Evolutionary conservation across 2,329 filamentous ascomycete genomes (phyloP), one percentile per base, ranked within the genome.

Genomic region (Fusarium sp.): DNA sequence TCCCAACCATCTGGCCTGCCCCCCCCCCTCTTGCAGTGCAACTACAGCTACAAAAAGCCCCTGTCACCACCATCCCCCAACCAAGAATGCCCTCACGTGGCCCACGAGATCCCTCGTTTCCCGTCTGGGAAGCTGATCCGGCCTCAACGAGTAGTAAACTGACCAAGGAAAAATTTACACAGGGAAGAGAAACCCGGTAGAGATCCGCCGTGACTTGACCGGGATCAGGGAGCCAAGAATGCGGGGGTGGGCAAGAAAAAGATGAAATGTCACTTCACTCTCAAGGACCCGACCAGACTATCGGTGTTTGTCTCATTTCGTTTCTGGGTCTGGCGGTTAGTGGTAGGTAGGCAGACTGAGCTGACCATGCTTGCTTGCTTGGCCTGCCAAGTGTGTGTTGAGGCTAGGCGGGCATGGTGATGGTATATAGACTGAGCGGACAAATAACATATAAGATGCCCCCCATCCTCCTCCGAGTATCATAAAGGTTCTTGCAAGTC

Each of bases 81-180:
- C 44, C 44, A 47, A 27, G 41, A 59, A 33, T 33, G 8, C 43
- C 49, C 61, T 63, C 60, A 64, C 60, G 61, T 64, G 61, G 56
- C 60, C 57, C 47, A 52, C 49, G 47, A 65, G 53, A 53, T 66
- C 10, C 47, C 50, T 49, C 49, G 61, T 68, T 69, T 51, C 61
- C 66, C 45, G 25, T 63, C 55, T 61, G 45, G 66, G 66, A 67
- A 69, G 63, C 66, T 69, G 53, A 45, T 61, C 66, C 66, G 63
- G 33, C 23, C 49, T 45, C 56, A 59, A 59, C 48, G 13, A 29
- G 9, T 10, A 29, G 44, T 39, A 39, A 57, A 48, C 23, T 11
- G 44, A 52, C 58, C 50, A 63, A 56, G 53, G 57, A 58, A 46
- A 61, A 52, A 60, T 33, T 29, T 11, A 33, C 36, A 21, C 10